A percentile compares a stretch with the other conserved stretches of the same genome.
These are phyloP conservation scores for Clarireedia sp. DNA, from an alignment of 2,329 filamentous ascomycete genomes.

Conservation along the genomic window DNA sequence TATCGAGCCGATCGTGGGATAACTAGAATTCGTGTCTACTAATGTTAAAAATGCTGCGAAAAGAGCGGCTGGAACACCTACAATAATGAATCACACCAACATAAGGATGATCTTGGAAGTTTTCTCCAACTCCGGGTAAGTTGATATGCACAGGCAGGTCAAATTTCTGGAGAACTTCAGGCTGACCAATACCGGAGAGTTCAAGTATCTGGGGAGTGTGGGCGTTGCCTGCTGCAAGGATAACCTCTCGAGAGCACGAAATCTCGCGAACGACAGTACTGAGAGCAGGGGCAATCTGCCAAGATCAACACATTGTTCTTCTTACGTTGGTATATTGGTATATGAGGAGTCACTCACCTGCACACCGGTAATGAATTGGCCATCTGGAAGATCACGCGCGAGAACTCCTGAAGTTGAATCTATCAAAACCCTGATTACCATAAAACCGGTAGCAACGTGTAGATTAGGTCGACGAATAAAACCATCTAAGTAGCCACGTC, in stretches of 20 bases:
- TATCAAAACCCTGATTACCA: slow-evolving; percentile 32
- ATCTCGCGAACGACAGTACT: slow-evolving; percentile 16
- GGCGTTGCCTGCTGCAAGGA: slow-evolving; percentile 43
- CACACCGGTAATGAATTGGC: slow-evolving; percentile 29
- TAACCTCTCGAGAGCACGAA: slow-evolving; percentile 42
- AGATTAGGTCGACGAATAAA: slow-evolving; percentile 32
- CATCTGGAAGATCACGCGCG: slow-evolving; percentile 8
- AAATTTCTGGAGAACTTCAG: slow-evolving; percentile 35
- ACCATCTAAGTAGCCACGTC: slow-evolving; percentile 35
- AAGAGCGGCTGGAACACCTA: background rate
- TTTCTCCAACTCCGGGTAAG: slow-evolving; percentile 43
- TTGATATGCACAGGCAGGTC: slow-evolving; percentile 36
- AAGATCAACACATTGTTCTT: background rate
- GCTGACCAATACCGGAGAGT: slow-evolving; percentile 42
- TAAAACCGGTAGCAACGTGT: slow-evolving; percentile 33
- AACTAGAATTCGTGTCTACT: slow-evolving; percentile 18
- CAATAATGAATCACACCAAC: slow-evolving; percentile 22
- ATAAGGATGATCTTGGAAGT: slow-evolving; percentile 41
- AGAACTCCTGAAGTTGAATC: slow-evolving; percentile 7
- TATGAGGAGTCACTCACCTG: slow-evolving; percentile 27
- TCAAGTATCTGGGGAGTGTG: slow-evolving; percentile 46
- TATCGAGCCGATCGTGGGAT: slow-evolving; percentile 17
- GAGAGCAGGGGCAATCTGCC: slow-evolving; percentile 18
- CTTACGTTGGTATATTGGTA: background rate
- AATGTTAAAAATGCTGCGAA: slow-evolving; percentile 8